Evolutionary conservation across 345 rosid species (phyloP).

Genomic region (Raphanus sativus): DNA sequence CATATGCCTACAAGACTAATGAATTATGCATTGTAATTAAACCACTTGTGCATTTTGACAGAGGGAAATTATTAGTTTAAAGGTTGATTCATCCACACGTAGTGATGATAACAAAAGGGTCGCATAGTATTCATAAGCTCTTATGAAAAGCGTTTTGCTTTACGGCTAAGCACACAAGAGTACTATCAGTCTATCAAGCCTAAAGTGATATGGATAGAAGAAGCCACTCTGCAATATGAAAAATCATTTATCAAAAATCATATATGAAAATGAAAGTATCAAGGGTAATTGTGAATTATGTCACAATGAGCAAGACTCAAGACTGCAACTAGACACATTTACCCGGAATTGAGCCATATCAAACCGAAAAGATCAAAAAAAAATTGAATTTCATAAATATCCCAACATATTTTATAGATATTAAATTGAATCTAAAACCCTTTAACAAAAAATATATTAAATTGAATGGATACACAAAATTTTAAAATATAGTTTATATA

Average conservation of each 20-base stretch:
- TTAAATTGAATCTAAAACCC: no score
- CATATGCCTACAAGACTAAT: constrained; percentile 1
- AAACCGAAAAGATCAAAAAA: background rate
- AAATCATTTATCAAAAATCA: background rate
- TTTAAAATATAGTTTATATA: no score
- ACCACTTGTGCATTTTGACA: constrained; percentile 4
- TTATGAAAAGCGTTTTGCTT: background rate
- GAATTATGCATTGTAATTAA: background rate
- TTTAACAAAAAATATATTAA: no score
- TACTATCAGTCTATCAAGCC: background rate
- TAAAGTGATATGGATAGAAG: constrained; percentile 3
- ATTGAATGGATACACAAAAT: no score
- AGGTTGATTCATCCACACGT: constrained; percentile 31
- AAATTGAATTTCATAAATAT: background rate
- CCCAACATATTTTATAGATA: background rate
- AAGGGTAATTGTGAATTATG: background rate
- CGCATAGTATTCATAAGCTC: constrained; percentile 13
- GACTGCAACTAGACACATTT: background rate
- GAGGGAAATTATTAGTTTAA: background rate
- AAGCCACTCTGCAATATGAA: background rate
- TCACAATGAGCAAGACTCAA: background rate
- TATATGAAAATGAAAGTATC: background rate
- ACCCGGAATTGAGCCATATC: background rate
- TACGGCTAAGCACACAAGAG: constrained; percentile 7
- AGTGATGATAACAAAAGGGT: constrained; percentile 26